phyloP scores from a whole-genome alignment of 257 asterid genomes.

The Perilla frutescens region DNA sequence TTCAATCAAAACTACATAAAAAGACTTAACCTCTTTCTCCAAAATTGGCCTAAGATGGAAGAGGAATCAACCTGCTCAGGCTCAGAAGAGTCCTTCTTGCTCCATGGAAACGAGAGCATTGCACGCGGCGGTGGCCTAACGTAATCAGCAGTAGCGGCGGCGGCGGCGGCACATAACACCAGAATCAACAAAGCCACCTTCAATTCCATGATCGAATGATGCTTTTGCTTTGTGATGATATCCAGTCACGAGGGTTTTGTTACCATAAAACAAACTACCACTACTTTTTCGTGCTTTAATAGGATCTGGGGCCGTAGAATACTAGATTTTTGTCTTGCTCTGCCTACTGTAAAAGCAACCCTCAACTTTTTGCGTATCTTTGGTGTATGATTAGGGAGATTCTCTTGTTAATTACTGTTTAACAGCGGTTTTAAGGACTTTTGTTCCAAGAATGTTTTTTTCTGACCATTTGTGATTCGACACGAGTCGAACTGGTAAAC shows the following conservation, averaged over 20 bases:
- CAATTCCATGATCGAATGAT: constrained; percentile 33
- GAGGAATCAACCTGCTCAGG: constrained; percentile 62
- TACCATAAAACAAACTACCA: not conserved
- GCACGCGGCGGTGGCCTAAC: constrained; percentile 73
- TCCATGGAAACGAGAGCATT: constrained; percentile 67
- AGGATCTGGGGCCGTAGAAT: not conserved
- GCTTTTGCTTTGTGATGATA: too few relatives aligned
- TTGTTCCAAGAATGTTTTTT: not conserved
- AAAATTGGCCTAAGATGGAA: not conserved
- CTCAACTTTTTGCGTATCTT: not conserved
- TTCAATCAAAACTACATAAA: too few relatives aligned
- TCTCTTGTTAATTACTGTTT: not conserved
- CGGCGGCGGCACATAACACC: constrained; percentile 19
- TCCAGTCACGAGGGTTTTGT: constrained; percentile 8
- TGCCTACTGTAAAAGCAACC: not conserved
- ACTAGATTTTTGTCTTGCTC: not conserved
- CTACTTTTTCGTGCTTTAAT: not conserved
- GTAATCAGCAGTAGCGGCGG: constrained; percentile 46
- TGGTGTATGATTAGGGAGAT: not conserved
- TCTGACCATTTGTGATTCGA: not conserved
- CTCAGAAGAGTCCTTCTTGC: constrained; percentile 50
- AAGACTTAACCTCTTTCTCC: not conserved
- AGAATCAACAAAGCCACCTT: constrained; percentile 21
- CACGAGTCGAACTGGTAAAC: constrained; percentile 2
- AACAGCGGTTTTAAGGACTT: not conserved